Evolutionary conservation across 2,329 filamentous ascomycete genomes (phyloP).

Genomic region (Ceratocystiopsis minuta): DNA sequence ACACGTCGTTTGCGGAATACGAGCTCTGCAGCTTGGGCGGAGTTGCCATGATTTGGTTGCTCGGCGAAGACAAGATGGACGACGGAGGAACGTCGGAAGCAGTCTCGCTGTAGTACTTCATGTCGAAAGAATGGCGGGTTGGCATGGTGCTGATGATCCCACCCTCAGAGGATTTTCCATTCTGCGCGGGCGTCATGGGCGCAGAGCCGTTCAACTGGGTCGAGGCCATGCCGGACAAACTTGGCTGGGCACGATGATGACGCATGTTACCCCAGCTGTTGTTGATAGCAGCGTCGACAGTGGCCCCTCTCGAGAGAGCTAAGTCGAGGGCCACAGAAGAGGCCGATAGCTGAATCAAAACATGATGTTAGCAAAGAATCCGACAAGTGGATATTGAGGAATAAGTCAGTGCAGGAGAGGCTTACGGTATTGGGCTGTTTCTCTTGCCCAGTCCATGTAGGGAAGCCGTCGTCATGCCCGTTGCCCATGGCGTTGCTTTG

Average conservation of each 20-base stretch:
- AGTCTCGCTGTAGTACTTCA: constrained; percentile 32
- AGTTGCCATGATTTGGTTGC: constrained; percentile 36
- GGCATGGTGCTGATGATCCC: constrained; percentile 28
- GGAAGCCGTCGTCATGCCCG: constrained; percentile 57
- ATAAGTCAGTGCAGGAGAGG: not conserved
- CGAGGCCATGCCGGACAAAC: constrained; percentile 28
- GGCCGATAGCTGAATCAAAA: constrained; percentile 44
- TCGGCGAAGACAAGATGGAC: constrained; percentile 27
- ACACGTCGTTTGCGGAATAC: constrained; percentile 77
- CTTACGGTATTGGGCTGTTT: constrained; percentile 27
- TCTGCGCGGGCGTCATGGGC: constrained; percentile 14
- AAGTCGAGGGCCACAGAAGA: constrained; percentile 70
- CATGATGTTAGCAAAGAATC: not conserved
- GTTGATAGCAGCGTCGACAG: constrained; percentile 30
- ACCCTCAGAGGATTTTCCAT: constrained; percentile 12
- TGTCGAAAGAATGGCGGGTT: constrained; percentile 40
- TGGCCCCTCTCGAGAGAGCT: constrained; percentile 49
- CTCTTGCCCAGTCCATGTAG: constrained; percentile 56
- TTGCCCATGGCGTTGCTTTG: constrained; percentile 43
- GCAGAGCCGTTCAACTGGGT: constrained; percentile 18
- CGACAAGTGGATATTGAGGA: not conserved
- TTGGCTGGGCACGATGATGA: constrained; percentile 51
- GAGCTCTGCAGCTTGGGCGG: constrained; percentile 69
- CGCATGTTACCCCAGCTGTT: constrained; percentile 45
- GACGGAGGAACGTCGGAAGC: constrained; percentile 22